Conservation (phyloP, 805 yeast genomes). For the Metschnikowia aberdeeniae region DNA sequence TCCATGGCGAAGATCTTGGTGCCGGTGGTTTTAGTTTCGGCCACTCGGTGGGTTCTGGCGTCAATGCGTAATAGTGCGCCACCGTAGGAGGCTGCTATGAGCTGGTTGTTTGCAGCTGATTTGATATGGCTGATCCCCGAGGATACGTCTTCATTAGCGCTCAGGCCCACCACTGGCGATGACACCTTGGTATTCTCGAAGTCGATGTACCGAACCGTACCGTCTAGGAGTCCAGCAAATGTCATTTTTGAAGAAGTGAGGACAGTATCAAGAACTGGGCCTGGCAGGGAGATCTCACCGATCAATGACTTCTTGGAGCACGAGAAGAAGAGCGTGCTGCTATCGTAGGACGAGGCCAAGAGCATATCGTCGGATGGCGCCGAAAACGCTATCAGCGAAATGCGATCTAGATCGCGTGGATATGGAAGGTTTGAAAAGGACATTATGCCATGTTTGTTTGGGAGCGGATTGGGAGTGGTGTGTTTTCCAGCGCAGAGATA, state of each 20-base stretch:
- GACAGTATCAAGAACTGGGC: constrained; percentile 29
- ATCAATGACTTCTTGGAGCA: constrained; percentile 2
- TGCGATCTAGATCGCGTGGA: constrained; percentile 1
- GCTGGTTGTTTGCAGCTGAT: constrained; percentile 6
- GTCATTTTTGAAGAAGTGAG: constrained; percentile 26
- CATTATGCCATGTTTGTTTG: constrained; percentile 2
- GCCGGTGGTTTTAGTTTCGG: constrained; percentile 22
- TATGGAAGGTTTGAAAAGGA: constrained; percentile 12
- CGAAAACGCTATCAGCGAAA: constrained; percentile 9
- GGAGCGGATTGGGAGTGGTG: no score
- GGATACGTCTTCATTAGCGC: constrained; percentile 1
- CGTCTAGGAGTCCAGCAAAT: constrained; percentile 51
- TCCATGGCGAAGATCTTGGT: constrained; percentile 65
- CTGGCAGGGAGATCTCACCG: constrained; percentile 8
- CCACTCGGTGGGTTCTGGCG: constrained; percentile 9
- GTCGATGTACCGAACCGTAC: constrained; percentile 51
- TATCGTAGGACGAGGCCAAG: constrained; percentile 10
- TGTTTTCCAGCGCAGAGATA: no score
- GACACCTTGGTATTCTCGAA: constrained; percentile 34
- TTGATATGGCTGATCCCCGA: constrained; percentile 18
- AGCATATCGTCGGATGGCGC: constrained; percentile 12
- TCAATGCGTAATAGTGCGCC: constrained; percentile 13
- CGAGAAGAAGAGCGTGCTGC: constrained; percentile 10
- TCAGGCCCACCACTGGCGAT: constrained; percentile 1
- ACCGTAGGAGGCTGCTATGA: constrained; percentile 18